A percentile compares a stretch with the other conserved stretches of the same genome.
These are phyloP conservation scores for Salix purpurea DNA, from an alignment of 345 rosid genomes.

Conservation along the genomic window DNA sequence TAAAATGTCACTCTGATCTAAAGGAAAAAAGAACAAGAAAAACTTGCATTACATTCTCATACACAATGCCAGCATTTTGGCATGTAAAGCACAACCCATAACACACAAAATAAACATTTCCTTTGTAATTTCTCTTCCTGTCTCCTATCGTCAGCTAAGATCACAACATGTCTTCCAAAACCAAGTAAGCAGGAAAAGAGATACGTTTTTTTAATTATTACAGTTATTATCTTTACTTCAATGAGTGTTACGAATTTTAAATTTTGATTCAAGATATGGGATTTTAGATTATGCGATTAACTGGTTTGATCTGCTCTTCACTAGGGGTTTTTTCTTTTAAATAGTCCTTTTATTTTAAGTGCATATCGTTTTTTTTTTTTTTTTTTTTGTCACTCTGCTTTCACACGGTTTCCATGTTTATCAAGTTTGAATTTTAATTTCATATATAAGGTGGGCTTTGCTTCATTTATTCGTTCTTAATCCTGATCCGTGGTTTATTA, in stretches of 20 bases:
- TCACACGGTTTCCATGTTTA: not conserved
- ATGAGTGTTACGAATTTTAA: constrained; percentile 9
- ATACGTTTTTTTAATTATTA: constrained; percentile 7
- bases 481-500: constrained; percentile 1
- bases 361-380: not conserved
- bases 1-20: constrained; percentile 10
- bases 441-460: constrained; percentile 11
- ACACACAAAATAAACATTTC: not conserved
- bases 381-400: not conserved
- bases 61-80: constrained; percentile 38
- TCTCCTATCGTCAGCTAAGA: constrained; percentile 5
- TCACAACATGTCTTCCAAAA: constrained; percentile 47
- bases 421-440: constrained; percentile 8
- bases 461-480: constrained; percentile 4
- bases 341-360: not conserved
- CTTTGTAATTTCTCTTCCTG: not conserved
- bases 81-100: not conserved
- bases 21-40: not conserved
- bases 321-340: not conserved
- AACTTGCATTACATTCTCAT: constrained; percentile 6
- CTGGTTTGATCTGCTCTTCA: constrained; percentile 19
- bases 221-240: constrained; percentile 19
- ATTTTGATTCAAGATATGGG: not conserved
- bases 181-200: constrained; percentile 40
- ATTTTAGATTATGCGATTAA: not conserved